Evolutionary conservation across 2,329 filamentous ascomycete genomes (phyloP).

Genomic region (Cladophialophora immunda): DNA sequence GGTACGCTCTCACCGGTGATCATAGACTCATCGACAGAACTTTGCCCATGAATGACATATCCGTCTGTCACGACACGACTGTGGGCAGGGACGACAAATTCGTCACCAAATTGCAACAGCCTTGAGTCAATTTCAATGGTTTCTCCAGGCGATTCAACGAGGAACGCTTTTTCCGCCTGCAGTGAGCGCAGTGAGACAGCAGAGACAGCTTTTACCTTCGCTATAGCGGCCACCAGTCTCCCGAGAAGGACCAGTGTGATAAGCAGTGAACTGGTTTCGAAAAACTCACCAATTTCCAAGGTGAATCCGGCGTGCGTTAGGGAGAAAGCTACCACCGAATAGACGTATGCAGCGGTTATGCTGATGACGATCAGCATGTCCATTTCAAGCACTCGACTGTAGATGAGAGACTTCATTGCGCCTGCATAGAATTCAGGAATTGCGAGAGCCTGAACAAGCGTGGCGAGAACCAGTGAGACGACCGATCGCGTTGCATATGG

Average conservation of each 20-base stretch:
- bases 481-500: conserved; percentile 59
- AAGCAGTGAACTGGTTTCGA: conserved; percentile 64
- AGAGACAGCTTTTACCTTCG: conserved; percentile 58
- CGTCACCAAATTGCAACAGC: conserved; percentile 76
- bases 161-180: conserved; percentile 64
- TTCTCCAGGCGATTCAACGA: conserved; percentile 53
- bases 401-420: conserved; percentile 58
- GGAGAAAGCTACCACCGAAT: conserved; percentile 58
- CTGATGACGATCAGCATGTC: conserved; percentile 63
- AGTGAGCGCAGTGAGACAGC: conserved; percentile 63
- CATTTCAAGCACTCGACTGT: conserved; percentile 62
- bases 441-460: conserved; percentile 69
- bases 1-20: conserved; percentile 75
- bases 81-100: conserved; percentile 70
- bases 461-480: conserved; percentile 69
- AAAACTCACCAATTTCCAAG: conserved; percentile 56
- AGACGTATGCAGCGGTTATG: conserved; percentile 60
- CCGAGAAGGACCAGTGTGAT: conserved; percentile 63
- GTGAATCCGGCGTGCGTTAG: conserved; percentile 47
- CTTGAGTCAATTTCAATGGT: conserved; percentile 67
- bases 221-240: conserved; percentile 58
- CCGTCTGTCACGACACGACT: conserved; percentile 73
- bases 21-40: conserved; percentile 79
- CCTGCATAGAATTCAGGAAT: conserved; percentile 72
- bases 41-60: conserved; percentile 66